Conservation (phyloP, 2,329 filamentous ascomycete genomes). For the Colletotrichum caudatum region DNA sequence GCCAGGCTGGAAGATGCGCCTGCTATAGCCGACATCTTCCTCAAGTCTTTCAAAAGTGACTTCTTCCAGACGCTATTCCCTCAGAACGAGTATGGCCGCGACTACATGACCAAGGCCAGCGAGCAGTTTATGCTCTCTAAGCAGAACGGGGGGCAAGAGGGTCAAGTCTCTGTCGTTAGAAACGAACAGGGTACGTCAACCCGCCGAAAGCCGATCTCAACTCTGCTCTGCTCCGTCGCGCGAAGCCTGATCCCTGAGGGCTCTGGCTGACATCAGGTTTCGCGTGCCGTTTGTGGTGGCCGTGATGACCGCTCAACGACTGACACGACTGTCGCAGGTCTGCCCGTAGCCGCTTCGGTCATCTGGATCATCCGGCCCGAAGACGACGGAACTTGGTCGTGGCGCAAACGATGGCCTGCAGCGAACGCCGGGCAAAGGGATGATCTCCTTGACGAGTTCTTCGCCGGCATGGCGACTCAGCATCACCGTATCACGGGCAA, state of each 20-base stretch:
- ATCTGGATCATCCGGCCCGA: slow-evolving; percentile 37
- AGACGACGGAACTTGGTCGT: slow-evolving; percentile 36
- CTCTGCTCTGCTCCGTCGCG: neutral
- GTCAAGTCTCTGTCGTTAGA: slow-evolving; percentile 30
- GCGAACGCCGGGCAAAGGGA: slow-evolving; percentile 33
- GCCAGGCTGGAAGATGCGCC: slow-evolving; percentile 32
- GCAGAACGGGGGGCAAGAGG: slow-evolving; percentile 24
- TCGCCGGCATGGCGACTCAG: slow-evolving; percentile 40
- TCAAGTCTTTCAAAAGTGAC: slow-evolving; percentile 38
- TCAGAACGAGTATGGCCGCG: slow-evolving; percentile 35
- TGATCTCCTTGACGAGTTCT: slow-evolving; percentile 40
- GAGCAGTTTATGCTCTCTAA: slow-evolving; percentile 32
- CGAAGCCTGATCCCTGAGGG: neutral
- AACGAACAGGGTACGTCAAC: slow-evolving; percentile 21
- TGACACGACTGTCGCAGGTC: slow-evolving; percentile 14
- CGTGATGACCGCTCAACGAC: neutral
- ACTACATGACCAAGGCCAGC: slow-evolving; percentile 27
- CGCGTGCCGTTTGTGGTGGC: neutral
- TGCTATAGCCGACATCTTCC: slow-evolving; percentile 34
- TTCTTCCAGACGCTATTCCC: slow-evolving; percentile 36
- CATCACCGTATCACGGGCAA: slow-evolving; percentile 40
- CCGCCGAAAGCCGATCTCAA: neutral
- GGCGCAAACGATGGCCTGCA: slow-evolving; percentile 37
- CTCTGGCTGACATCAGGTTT: neutral
- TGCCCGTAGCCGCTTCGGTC: slow-evolving; percentile 18